Conservation (phyloP, 2,329 filamentous ascomycete species). For the Clonostachys rhizophaga region DNA sequence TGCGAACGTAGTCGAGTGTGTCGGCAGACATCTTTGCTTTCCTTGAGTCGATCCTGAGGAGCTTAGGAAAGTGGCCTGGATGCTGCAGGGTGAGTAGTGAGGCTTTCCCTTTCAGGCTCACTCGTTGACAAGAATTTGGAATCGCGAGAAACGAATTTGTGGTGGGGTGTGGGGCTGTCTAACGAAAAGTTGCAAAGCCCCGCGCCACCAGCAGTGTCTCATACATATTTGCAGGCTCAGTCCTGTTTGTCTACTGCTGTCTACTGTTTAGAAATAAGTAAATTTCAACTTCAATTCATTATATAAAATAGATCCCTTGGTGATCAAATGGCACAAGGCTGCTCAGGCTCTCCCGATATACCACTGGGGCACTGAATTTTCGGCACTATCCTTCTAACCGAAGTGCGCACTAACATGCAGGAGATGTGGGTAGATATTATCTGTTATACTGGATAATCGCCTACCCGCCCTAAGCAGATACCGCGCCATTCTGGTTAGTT, state of each 20-base stretch:
- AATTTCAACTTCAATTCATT: background rate
- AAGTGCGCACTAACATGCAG: slow-evolving; percentile 1
- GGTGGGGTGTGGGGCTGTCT: slow-evolving; percentile 26
- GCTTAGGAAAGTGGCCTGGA: slow-evolving; percentile 5
- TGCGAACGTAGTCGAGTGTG: slow-evolving; percentile 53
- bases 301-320: no score
- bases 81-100: background rate
- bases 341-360: no score
- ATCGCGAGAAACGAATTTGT: slow-evolving; percentile 27
- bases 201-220: slow-evolving; percentile 8
- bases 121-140: slow-evolving; percentile 10
- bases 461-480: no score
- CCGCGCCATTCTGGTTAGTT: no score
- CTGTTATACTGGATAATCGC: no score
- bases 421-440: slow-evolving; percentile 8
- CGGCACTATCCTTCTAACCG: no score
- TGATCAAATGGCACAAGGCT: no score
- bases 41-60: slow-evolving; percentile 1
- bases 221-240: no score
- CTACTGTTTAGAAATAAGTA: background rate
- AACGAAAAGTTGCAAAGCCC: slow-evolving; percentile 20
- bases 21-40: slow-evolving; percentile 35
- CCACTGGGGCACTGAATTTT: no score
- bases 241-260: no score
- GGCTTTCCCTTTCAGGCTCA: background rate